Conservation (phyloP, 768 basidiomycete genomes). For the Xanthoconium purpureum region DNA sequence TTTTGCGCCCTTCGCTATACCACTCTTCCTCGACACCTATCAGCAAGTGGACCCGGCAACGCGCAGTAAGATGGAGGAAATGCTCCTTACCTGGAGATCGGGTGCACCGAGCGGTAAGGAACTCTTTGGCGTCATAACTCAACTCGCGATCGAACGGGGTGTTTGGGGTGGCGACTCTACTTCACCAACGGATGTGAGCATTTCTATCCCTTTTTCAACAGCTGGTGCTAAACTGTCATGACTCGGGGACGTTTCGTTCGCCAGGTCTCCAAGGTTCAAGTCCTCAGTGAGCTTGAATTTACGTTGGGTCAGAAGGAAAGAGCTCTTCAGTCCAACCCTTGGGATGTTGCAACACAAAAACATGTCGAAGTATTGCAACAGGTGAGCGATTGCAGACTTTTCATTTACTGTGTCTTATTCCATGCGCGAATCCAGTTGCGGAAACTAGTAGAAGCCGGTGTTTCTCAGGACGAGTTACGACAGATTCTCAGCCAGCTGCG, state of each 20-base stretch:
- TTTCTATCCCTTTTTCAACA: neutral
- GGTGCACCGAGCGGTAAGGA: constrained; percentile 78
- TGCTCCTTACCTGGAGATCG: constrained; percentile 92
- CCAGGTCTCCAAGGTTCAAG: constrained; percentile 70
- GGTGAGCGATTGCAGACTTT: constrained; percentile 42
- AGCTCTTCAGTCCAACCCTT: constrained; percentile 64
- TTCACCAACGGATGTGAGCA: constrained; percentile 39
- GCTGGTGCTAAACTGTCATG: constrained; percentile 1
- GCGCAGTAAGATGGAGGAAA: constrained; percentile 95
- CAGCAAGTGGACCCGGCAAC: constrained; percentile 79
- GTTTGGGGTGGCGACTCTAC: constrained; percentile 66
- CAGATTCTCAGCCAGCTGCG: constrained; percentile 75
- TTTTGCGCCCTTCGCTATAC: constrained; percentile 78
- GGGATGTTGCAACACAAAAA: constrained; percentile 61
- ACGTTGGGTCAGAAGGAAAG: constrained; percentile 81
- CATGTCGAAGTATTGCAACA: constrained; percentile 81
- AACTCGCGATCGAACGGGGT: constrained; percentile 79
- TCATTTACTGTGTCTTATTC: constrained; percentile 1
- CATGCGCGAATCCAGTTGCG: constrained; percentile 46
- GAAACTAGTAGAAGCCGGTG: constrained; percentile 71
- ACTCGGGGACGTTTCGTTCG: constrained; percentile 19
- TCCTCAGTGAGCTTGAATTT: constrained; percentile 79
- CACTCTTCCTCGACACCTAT: constrained; percentile 86
- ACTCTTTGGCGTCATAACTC: constrained; percentile 79
- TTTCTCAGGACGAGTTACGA: constrained; percentile 73